These are phyloP conservation scores for Schwanniomyces pseudopolymorphus DNA, from an alignment of 805 yeast species.

Conservation along the genomic window DNA sequence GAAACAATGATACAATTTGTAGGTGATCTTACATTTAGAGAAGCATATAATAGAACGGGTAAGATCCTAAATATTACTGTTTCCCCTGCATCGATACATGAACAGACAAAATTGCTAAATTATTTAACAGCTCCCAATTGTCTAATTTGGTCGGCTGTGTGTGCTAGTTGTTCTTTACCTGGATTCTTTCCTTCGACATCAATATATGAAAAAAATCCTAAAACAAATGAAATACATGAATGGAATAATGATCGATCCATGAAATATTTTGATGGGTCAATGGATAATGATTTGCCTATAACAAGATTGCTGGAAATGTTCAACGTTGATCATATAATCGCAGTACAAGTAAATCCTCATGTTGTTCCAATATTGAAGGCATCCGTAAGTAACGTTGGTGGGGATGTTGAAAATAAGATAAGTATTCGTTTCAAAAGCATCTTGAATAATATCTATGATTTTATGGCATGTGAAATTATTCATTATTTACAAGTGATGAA, in stretches of 20 bases:
- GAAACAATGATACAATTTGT: constrained; percentile 73
- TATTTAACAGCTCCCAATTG: constrained; percentile 81
- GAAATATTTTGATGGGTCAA: constrained; percentile 93
- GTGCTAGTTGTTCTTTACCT: constrained; percentile 94
- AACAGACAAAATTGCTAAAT: constrained; percentile 82
- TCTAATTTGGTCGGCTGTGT: constrained; percentile 82
- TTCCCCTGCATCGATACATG: constrained; percentile 86
- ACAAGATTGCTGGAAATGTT: constrained; percentile 92
- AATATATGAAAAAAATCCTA: constrained; percentile 77
- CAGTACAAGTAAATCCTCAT: constrained; percentile 96
- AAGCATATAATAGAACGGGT: constrained; percentile 92
- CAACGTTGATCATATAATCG: constrained; percentile 95
- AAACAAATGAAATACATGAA: constrained; percentile 68
- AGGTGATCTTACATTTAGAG: constrained; percentile 90
- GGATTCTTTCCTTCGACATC: constrained; percentile 86
- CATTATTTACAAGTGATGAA: constrained; percentile 73
- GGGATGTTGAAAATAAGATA: constrained; percentile 61
- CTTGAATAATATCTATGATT: constrained; percentile 54
- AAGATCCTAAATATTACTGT: constrained; percentile 92
- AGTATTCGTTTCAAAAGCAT: constrained; percentile 54
- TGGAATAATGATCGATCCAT: constrained; percentile 77
- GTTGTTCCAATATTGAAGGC: constrained; percentile 82
- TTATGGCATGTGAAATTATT: constrained; percentile 66
- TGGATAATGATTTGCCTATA: constrained; percentile 90
- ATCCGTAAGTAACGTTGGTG: constrained; percentile 68